Evolutionary conservation across 306 rosid genomes (phyloP).

Genomic region (Geum urbanum): DNA sequence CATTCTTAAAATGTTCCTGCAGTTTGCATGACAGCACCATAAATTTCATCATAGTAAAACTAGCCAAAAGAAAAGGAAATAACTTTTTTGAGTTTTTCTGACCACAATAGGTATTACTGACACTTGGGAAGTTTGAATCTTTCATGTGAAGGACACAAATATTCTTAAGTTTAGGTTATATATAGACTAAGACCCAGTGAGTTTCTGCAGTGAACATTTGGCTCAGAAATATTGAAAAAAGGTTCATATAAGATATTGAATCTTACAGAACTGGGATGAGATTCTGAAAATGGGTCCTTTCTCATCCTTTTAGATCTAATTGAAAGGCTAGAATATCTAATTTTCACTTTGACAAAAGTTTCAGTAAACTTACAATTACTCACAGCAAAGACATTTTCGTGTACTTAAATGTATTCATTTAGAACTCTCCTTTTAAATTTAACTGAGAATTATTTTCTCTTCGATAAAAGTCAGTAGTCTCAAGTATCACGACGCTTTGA

Average conservation of each 20-base stretch:
- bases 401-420: too few species aligned
- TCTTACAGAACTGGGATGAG: neutral
- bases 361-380: neutral
- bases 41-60: neutral
- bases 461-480: too few species aligned
- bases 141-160: neutral
- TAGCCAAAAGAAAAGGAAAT: neutral
- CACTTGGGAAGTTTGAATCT: neutral
- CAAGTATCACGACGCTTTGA: too few species aligned
- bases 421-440: too few species aligned
- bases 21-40: constrained; percentile 2
- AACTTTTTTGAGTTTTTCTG: neutral
- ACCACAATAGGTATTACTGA: neutral
- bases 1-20: constrained; percentile 30
- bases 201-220: too few species aligned
- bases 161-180: neutral
- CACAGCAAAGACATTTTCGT: too few species aligned
- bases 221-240: too few species aligned
- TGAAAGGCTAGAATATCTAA: neutral
- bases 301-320: neutral
- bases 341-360: neutral
- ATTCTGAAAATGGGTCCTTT: too few species aligned
- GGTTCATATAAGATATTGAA: too few species aligned
- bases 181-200: neutral
- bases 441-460: too few species aligned